Evolutionary conservation across 257 asterid species (phyloP), one percentile per base, ranked within the genome.

Genomic region (Euphrasia confusa): DNA sequence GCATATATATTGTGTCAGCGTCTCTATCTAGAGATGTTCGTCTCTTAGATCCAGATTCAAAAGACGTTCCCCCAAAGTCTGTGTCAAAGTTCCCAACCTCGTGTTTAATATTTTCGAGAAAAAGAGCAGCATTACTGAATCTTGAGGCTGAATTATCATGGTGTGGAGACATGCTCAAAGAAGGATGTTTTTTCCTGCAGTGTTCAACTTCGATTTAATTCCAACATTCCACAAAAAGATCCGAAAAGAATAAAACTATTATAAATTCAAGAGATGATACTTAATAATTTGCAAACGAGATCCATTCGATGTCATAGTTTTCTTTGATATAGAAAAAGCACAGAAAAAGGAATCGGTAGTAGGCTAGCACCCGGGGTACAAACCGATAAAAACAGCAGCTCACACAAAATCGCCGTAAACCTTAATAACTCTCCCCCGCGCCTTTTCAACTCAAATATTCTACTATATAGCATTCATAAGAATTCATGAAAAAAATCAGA

Each of bases 51-150:
- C 66, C 77, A 72, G 79, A 78, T 64, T 68, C 83, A 56, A 63
- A 74, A 57, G 83, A 84, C 47, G 83, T 74, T 60, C 77, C 82
- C 45, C 76, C 86, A 53, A 24, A 35, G 67, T 78, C 89, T 54
- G 70, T 52, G 35, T 73, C 86, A 37, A 77, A 64, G 75, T 80
- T 76, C 77, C 83, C 97, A 45, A 79, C 84, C 83, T 93, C 99
- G 32, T 80, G 78, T 71, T 87, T 93, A 57, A 93, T 78, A 58
- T 82, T 82, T 80, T 89, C 99, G 4, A 93, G 85, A 66, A 84
- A 85, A 75, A 89, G 94, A 10, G 88, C 94, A 44, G 96, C 95
- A 74, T 89, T 93, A 63, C 82, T 77, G 53, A 87, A 81, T 75
- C 88, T 85, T 39, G 89, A 72, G 49, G 84, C 76, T 10, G 96